Base-by-base conservation (phyloP, 2,329 filamentous ascomycete species). In the Chalaropsis thielavioides region DNA sequence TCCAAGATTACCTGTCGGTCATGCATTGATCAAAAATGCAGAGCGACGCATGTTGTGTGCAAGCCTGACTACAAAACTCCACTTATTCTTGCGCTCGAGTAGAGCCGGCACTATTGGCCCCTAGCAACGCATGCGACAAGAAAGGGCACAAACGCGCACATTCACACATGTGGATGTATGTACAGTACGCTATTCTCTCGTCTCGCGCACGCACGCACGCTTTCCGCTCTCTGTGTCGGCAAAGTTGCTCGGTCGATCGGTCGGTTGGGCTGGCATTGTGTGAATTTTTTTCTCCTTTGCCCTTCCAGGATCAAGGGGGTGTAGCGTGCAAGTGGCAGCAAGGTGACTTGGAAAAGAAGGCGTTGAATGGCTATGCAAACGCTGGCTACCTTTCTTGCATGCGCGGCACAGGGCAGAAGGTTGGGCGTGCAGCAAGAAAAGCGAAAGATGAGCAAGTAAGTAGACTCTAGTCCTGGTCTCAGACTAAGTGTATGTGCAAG, bases 1-100 rank as follows among this genome's bases (percentile, higher is more conserved):
- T 46, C 60, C 60, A 62, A 62, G 43, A 62, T 62, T 62, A 62
- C 40, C n/a, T 31, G 22, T 56, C 51, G 13, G 51, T 56, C 15
- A 56, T 56, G 51, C 51, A 56, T 35, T 56, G 51, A 56, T 56
- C 24, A 56, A 56, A 56, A 35, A 56, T 35, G 51, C 51, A 56
- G 24, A 56, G 35, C 13, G 10, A 56, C n/a, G 27, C 51, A 56
- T 56, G 24, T 56, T 35, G 24, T 31, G 51, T 56, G 51, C 51
- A 56, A 56, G 51, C 51, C 51, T 56, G 51, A 35, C 51, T 24
- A 35, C 24, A 17, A 27, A 31, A 35, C 2, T 8, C 51, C 51
- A 56, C 51, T 56, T 56, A 27, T 56, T 56, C 13, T 27, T 56
- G 51, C 51, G 51, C 51, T 56, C 24, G 51, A 56, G 13, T 56